phyloP scores from a whole-genome alignment of 2,329 filamentous ascomycete genomes.

The Pestalotiopsis sp. region DNA sequence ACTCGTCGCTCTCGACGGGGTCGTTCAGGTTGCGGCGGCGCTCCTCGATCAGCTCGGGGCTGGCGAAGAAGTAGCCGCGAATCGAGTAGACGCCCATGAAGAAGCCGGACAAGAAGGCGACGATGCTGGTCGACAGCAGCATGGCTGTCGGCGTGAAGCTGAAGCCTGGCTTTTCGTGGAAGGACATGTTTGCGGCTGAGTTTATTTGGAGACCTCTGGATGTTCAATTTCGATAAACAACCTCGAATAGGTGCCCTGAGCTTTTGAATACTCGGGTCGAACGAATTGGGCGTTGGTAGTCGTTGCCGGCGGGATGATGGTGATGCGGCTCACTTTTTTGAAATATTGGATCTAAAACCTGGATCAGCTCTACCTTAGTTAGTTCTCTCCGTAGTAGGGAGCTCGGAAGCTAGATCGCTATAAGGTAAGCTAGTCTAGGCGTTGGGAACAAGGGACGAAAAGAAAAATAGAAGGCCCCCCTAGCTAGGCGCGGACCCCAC shows the following conservation, averaged over 20 bases:
- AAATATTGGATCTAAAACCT: neutral
- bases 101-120: constrained; percentile 78
- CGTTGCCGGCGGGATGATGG: neutral
- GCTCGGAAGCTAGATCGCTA: neutral
- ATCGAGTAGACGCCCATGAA: constrained; percentile 77
- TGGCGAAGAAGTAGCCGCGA: constrained; percentile 57
- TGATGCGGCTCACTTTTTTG: neutral
- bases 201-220: neutral
- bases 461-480: neutral
- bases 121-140: constrained; percentile 72
- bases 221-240: neutral
- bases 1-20: constrained; percentile 70
- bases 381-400: neutral
- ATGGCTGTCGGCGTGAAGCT: constrained; percentile 52
- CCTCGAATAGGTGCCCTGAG: neutral
- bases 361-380: neutral
- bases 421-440: neutral
- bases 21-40: constrained; percentile 58
- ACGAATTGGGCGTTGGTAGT: neutral
- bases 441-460: neutral
- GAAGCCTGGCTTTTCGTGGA: constrained; percentile 37
- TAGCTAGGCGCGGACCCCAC: neutral
- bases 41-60: constrained; percentile 59
- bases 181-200: constrained; percentile 24
- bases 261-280: neutral